Base-by-base conservation (phyloP, 192 early-diverging fungal genomes). In the Entomortierella lignicola region DNA sequence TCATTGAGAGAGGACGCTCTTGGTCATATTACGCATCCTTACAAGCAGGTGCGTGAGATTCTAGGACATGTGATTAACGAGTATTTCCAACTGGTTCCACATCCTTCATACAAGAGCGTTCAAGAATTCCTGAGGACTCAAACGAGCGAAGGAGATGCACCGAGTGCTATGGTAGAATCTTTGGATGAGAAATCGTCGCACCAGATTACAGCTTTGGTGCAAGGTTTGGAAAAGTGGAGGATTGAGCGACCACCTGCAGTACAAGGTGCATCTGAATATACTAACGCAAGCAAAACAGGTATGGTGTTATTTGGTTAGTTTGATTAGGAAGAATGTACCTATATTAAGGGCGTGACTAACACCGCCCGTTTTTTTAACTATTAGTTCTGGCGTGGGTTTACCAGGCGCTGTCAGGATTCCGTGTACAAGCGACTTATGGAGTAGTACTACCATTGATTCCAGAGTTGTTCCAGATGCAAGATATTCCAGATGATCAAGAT, bases 21-120 rank as follows among this genome's bases (percentile, higher is more conserved):
- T 39, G 50, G 52, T 12, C 60, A 79, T n/a, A 70, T 95, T 60
- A 81, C 83, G 17, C 91, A 95, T 77, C 95, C 95, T 13, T 98
- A 98, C 83, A 90, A 97, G 65, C 95, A 96, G 77, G 94, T 98
- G 26, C 88, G 97, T 5, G 92, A 96, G 59, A 81, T 86, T 18
- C 69, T 96, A 6, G 96, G 94, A 27, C 83, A 83, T 8, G 83
- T 89, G 54, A 89, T 97, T 60, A 91, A 93, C 60, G 86, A 87
- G 63, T 61, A 90, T 17, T 82, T 89, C 34, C 88, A 91, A 37
- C 63, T 88, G 1, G 84, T 88, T 60, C 91, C 89, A 61, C 81
- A 89, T 25, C 89, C 91, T 12, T 88, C 89, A 4, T 86, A 85
- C 41, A 41, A 82, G 15, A 71, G 65, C 25, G 91, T 89, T 0